phyloP scores from a whole-genome alignment of 495 filamentous ascomycete species.

The Aspergillus wentii region DNA sequence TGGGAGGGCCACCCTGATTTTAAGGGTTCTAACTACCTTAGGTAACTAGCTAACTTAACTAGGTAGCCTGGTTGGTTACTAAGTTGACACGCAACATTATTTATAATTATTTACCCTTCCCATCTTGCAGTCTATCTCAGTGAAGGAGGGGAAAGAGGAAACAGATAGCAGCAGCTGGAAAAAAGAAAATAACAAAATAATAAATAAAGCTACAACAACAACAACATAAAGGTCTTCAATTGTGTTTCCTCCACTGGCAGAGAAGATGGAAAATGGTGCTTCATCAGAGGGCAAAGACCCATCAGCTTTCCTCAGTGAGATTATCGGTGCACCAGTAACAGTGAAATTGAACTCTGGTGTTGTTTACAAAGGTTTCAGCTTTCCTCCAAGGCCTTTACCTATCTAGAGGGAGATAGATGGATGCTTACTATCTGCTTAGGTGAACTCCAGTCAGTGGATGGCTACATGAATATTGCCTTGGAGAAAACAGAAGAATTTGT shows the following conservation, averaged over 20 bases:
- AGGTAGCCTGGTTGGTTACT: no score
- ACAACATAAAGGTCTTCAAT: no score
- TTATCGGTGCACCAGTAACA: constrained; percentile 85
- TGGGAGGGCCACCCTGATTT: no score
- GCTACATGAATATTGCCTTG: constrained; percentile 98
- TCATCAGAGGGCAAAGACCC: constrained; percentile 75
- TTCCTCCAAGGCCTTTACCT: not conserved
- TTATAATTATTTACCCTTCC: no score
- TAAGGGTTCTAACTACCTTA: no score
- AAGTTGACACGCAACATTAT: no score
- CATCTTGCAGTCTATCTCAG: no score
- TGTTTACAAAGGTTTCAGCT: constrained; percentile 76
- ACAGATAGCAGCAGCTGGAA: no score
- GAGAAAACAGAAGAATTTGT: constrained; percentile 92
- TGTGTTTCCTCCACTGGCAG: no score
- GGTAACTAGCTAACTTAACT: no score
- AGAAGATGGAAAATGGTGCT: constrained; percentile 68
- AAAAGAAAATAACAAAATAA: not conserved
- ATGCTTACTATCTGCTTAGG: constrained; percentile 43
- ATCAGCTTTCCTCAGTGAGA: constrained; percentile 83
- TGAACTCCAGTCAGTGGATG: constrained; percentile 92
- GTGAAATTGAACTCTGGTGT: constrained; percentile 96
- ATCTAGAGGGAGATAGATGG: constrained; percentile 3
- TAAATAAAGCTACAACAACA: no score
- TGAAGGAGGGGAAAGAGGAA: no score